Conservation (phyloP, 108 stramenopile genomes). For the Nitzschia sp. region DNA sequence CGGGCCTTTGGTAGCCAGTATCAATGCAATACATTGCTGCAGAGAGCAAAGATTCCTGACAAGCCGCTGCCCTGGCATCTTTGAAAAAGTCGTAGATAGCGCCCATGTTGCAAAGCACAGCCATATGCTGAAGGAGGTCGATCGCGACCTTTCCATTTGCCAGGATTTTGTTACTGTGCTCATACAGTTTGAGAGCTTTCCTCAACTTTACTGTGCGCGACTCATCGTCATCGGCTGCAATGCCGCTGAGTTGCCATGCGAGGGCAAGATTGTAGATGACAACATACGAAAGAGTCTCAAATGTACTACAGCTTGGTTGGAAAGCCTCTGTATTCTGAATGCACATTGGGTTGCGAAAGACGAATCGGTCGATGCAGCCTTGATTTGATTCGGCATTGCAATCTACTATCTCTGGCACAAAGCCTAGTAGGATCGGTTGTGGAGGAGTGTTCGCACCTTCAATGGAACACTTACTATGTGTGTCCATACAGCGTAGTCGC, state of each 20-base stretch:
- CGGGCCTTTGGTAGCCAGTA: neutral
- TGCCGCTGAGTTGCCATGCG: neutral
- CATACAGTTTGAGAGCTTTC: slow-evolving; percentile 6
- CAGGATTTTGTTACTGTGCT: neutral
- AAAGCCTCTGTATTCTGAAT: neutral
- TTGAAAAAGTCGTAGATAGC: neutral
- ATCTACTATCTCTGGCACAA: neutral
- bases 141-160: neutral
- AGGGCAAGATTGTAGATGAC: slow-evolving; percentile 6
- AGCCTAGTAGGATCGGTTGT: too few relatives aligned
- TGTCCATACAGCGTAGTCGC: too few relatives aligned
- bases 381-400: too few relatives aligned
- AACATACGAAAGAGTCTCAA: neutral
- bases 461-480: too few relatives aligned
- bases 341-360: neutral
- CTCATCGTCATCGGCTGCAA: neutral
- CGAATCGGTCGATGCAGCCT: too few relatives aligned
- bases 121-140: neutral
- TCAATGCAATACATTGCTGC: slow-evolving; percentile 1
- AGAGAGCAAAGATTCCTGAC: neutral
- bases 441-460: too few relatives aligned
- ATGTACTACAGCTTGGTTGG: neutral
- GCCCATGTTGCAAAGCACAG: neutral
- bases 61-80: neutral
- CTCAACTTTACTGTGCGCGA: neutral